phyloP scores from a whole-genome alignment of 352 stramenopile species.

The Thraustochytrium sp. region DNA sequence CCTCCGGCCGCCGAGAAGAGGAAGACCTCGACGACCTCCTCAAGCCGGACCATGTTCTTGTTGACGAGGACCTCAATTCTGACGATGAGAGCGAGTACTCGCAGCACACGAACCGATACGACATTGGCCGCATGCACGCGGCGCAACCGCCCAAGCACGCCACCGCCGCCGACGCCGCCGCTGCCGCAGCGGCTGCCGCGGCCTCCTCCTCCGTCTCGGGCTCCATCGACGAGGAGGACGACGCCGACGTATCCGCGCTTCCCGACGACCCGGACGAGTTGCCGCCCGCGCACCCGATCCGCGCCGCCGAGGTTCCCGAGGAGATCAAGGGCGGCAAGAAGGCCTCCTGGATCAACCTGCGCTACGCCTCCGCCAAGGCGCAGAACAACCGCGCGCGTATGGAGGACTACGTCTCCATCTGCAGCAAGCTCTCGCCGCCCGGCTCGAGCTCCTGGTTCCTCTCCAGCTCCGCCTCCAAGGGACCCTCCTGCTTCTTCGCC shows the following conservation, averaged over 20 bases:
- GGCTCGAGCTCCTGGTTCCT: background rate
- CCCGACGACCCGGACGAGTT: background rate
- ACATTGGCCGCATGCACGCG: conserved; percentile 58
- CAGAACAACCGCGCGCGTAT: conserved; percentile 75
- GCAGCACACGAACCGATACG: background rate
- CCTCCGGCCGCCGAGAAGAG: background rate
- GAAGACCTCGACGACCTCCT: conserved; percentile 52
- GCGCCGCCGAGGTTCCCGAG: background rate
- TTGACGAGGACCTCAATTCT: conserved; percentile 65
- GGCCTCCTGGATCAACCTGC: conserved; percentile 58
- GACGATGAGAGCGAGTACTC: conserved; percentile 65
- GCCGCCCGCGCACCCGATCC: background rate
- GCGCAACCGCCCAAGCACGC: conserved; percentile 57
- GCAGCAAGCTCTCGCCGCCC: background rate
- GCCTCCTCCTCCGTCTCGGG: background rate
- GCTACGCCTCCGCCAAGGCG: conserved; percentile 69
- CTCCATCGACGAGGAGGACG: background rate
- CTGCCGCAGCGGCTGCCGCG: conserved; percentile 48
- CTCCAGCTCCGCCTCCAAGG: background rate
- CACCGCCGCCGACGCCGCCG: conserved; percentile 65
- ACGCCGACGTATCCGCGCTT: background rate
- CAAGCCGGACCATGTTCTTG: conserved; percentile 54
- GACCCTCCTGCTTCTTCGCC: conserved; percentile 11
- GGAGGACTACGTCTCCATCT: conserved; percentile 58
- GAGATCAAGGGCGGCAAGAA: conserved; percentile 12